A percentile compares a stretch with the other conserved stretches of the same genome.
phyloP scores from a whole-genome alignment of 352 stramenopile species.

The Elongisporangium anandrum region DNA sequence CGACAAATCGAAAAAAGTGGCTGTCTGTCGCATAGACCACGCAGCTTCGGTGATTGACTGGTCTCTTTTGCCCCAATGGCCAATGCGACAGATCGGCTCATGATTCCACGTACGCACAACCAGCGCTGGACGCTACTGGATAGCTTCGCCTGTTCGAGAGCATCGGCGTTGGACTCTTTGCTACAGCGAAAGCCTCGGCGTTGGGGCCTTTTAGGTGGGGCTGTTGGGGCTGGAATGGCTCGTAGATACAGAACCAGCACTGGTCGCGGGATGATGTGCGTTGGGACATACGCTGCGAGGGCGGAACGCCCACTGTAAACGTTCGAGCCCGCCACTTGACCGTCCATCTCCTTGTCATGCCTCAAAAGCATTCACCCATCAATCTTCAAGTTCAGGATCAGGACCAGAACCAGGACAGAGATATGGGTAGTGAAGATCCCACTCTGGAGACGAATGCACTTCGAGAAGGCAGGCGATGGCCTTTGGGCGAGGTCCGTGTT shows the following conservation, averaged over 20 bases:
- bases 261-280: background rate
- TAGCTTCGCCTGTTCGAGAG: background rate
- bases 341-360: background rate
- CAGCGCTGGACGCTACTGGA: background rate
- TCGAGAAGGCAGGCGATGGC: background rate
- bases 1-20: background rate
- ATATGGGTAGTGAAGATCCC: background rate
- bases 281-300: background rate
- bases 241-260: background rate
- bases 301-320: background rate
- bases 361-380: background rate
- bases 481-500: background rate
- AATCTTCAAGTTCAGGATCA: background rate
- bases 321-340: background rate
- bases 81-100: background rate
- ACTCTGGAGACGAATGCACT: background rate
- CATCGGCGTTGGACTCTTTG: background rate
- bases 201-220: too few relatives aligned
- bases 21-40: background rate
- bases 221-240: background rate
- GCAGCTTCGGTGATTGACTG: background rate
- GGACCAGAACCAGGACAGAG: background rate
- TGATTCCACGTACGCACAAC: background rate
- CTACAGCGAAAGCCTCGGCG: too few relatives aligned
- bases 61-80: background rate